Evolutionary conservation across 371 early-diverging fungal species (phyloP), one percentile per base, ranked within the genome.

Genomic region (Mucor lusitanicus): DNA sequence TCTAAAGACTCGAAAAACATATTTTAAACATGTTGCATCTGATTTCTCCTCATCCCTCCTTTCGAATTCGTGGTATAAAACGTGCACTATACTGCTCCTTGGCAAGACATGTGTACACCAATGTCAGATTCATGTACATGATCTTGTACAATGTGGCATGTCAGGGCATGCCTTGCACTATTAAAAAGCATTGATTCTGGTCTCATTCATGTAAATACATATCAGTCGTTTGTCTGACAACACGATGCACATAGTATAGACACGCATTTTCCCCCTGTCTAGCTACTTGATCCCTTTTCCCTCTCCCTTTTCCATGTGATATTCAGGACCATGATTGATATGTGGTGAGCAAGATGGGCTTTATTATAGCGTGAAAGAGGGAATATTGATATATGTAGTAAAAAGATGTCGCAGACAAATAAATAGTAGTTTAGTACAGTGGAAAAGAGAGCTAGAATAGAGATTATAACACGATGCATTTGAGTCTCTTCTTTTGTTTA

Each of bases 401-500:
- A n/a, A 48, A 48, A 21, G 37, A 50, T 50, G 50, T 50, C 50
- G 50, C 50, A 50, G 50, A 50, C 50, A 50, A 37, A 50, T 50
- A 50, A 50, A 50, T 50, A 50, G 50, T 50, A 50, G 50, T 50
- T 50, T 50, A 50, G 50, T 50, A 55, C 55, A 55, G 55, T 55
- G 15, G 6, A 50, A 50, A 25, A 50, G 9, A 23, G 19, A 44
- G 19, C 17, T 44, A 44, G n/a, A 50, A 50, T 12, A 25, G 25
- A 23, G 37, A 23, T 76, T 73, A 81, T 33, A 81, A 66, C 61
- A 81, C 69, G 54, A 74, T 37, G 35, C 81, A 81, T 59, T 81
- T 81, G 48, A 77, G 64, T 59, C 70, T 80, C 67, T 76, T 76
- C 44, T 75, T 80, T 9, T 67, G 71, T 61, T 77, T 77, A 46